Evolutionary conservation across 306 rosid genomes (phyloP), one percentile per base, ranked within the genome.

Genomic region (Castanea mollissima): DNA sequence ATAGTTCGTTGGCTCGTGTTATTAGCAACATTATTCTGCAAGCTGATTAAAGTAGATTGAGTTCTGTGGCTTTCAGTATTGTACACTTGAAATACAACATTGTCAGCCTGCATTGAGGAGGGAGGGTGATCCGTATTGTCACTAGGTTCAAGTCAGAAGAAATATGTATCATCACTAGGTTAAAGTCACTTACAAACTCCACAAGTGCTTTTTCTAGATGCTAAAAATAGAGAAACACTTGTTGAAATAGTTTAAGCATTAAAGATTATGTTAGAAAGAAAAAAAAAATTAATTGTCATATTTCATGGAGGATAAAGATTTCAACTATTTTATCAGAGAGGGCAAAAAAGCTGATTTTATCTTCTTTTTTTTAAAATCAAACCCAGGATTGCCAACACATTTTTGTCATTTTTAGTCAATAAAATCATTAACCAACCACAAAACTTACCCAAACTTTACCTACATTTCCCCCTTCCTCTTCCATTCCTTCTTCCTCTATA

Each of bases 401-500:
- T 32, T 27, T 73, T 20, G 6, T 52, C 13, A 20, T 41, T 20
- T 52, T 34, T 7, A 72, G n/a, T 19, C 62, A 55, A 49, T 20
- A 60, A 73, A 46, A 27, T 16, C 1, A 23, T 15, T 19, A 34
- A 73, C 44, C 51, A 34, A 79, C 69, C 74, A 73, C 76, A 78
- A 78, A 55, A 74, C 75, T 64, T 74, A 71, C 64, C 80, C 72
- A 71, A 65, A 54, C 34, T 75, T 73, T 79, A 44, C 82, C 88
- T 71, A 84, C 59, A 69, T 57, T 83, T 79, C 71, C 75, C 60
- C 62, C 49, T 68, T 80, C 79, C 71, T 67, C 81, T 77, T 77
- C 76, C 72, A 79, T 59, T 74, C 80, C 76, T 71, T 79, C 85
- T 75, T 82, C 83, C 75, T 71, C 79, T 70, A 67, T 8, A 16